These are phyloP conservation scores for Astrephomene gubernaculifera DNA, from an alignment of 139 green algal genomes.

Conservation along the genomic window DNA sequence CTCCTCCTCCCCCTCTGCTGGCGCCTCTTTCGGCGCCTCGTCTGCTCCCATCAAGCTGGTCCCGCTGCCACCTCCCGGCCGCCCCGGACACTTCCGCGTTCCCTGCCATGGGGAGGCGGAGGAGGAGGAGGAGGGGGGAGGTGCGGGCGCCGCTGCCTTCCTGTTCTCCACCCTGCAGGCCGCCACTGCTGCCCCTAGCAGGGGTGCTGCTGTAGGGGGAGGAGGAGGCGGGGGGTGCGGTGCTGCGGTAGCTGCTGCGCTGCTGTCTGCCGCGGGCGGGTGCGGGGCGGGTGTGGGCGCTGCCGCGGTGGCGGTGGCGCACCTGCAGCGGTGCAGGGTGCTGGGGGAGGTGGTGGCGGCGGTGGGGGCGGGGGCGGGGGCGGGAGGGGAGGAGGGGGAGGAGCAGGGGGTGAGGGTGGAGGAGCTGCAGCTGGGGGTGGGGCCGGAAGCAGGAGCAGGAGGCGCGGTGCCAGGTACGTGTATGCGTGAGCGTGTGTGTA, in stretches of 20 bases:
- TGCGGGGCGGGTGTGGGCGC: slow-evolving; percentile 12
- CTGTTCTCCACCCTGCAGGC: no score
- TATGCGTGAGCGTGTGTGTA: no score
- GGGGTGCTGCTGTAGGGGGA: not conserved
- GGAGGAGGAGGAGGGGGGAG: not conserved
- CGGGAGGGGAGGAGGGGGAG: not conserved
- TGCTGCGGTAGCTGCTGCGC: no score
- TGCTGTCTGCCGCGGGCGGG: not conserved
- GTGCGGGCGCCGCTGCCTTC: not conserved
- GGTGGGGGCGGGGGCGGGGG: slow-evolving; percentile 3
- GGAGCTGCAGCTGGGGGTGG: slow-evolving; percentile 16
- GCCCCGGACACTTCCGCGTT: not conserved
- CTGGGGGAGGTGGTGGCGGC: slow-evolving; percentile 21
- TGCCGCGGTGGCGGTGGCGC: slow-evolving; percentile 26
- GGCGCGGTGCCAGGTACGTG: not conserved
- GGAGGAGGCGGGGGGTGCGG: not conserved
- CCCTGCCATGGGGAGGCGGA: not conserved
- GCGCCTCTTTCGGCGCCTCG: no score
- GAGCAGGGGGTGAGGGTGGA: slow-evolving; percentile 24
- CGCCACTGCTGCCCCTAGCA: no score
- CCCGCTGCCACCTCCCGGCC: slow-evolving; percentile 12
- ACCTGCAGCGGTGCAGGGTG: slow-evolving; percentile 27
- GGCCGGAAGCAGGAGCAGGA: not conserved
- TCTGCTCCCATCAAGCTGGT: slow-evolving; percentile 1
- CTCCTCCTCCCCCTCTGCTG: slow-evolving; percentile 6